Evolutionary conservation across 2,329 filamentous ascomycete genomes (phyloP), one percentile per base, ranked within the genome.

Genomic region (Aspergillus sp.): DNA sequence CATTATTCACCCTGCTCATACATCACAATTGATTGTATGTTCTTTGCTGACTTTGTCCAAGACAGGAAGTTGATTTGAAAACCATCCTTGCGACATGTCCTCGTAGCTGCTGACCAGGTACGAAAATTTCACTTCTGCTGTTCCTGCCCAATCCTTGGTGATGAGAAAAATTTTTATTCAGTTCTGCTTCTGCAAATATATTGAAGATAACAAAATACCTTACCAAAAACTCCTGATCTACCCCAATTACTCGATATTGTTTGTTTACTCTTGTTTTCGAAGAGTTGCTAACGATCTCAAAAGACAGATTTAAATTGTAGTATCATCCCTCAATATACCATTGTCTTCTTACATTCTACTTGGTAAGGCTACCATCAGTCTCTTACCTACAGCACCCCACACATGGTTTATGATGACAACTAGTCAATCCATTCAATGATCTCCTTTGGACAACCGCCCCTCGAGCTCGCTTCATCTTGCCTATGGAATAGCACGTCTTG

Each of bases 391-490:
- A 19, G 4, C 19, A 19, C 19, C 19, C 19, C 19, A 39, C 50
- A 40, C 27, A 40, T 37, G 55, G 56, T 67, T 66, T 56, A 77
- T 72, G 76, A 79, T 76, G 76, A 77, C 74, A 77, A 70, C 72
- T 65, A 78, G 76, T 78, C 73, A 75, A 79, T 79, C 76, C 76
- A 79, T 79, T 79, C 76, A 76, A 79, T 65, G 75, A 79, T 67
- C 67, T 67, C 61, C 19, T 53, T 49, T 42, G 38, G 61, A 61
- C 60, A 64, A 65, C 64, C 65, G 56, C 64, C 65, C 59, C 57
- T 66, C 59, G 59, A 52, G 59, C 58, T 50, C 46, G 53, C 49
- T 19, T 19, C 19, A 19, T 19, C 19, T 19, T 19, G 19, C 56
- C 51, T 41, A 37, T 41, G 33, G 39, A 37, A 53, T 46, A 47